phyloP scores from a whole-genome alignment of 305 asterid genomes.

The Fraxinus baroniana region DNA sequence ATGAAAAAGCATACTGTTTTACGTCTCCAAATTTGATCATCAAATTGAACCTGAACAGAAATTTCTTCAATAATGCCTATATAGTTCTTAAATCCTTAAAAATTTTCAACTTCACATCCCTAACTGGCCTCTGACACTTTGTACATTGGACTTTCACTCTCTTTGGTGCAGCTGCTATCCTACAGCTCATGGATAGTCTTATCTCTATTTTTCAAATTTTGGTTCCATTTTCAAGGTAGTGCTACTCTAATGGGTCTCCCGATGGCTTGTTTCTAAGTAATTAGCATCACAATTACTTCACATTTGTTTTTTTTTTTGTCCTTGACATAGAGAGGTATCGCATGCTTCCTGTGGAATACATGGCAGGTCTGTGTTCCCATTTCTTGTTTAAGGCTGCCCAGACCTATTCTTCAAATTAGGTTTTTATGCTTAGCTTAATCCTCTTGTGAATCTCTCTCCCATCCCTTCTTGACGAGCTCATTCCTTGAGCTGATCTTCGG shows the following conservation, averaged over 20 bases:
- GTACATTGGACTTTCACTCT: background rate
- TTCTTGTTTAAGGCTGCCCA: background rate
- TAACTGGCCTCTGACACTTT: background rate
- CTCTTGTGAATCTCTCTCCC: background rate
- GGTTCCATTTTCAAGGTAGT: background rate
- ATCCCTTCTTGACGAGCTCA: background rate
- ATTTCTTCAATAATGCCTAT: background rate
- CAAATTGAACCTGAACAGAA: background rate
- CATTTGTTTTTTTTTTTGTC: background rate
- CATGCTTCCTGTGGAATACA: background rate
- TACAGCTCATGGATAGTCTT: background rate
- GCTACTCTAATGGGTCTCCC: background rate
- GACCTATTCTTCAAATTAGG: background rate
- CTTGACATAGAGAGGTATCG: background rate
- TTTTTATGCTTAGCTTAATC: background rate
- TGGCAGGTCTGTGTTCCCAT: background rate
- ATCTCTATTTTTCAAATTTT: background rate
- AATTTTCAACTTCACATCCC: background rate
- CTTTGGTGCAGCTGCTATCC: background rate
- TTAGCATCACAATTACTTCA: background rate
- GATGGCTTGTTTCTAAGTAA: background rate
- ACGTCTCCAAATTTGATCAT: background rate
- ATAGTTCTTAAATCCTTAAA: background rate
- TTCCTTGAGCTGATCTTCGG: background rate
- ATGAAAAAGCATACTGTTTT: background rate